Base-by-base conservation (phyloP, 352 stramenopile genomes). In the Phytophthora fragariaefolia region DNA sequence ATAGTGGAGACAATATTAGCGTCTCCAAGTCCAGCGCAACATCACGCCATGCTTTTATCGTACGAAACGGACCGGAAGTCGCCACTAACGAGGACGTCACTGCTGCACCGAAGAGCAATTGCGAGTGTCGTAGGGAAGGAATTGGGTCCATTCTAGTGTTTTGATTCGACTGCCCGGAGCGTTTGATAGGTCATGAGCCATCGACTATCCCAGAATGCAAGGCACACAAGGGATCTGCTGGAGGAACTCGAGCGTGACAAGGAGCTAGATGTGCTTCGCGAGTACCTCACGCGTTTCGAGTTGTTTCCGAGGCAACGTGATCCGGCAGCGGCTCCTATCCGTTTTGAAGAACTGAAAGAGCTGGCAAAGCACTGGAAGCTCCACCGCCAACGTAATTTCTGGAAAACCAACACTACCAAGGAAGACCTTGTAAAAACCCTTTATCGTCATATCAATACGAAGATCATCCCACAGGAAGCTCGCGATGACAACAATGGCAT, bases 291-390 rank as follows among this genome's bases (percentile, higher is more conserved):
- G n/a, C 74, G 85, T 0, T 91, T 95, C 30, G 72, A 91, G 34
- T 53, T 97, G 28, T 97, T 95, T 42, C 85, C 87, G 1, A 69
- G 82, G 7, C 80, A 91, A 50, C 85, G 86, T 10, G 89, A 96
- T 49, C 83, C 85, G 0, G 75, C 81, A 15, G 76, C 85, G 24
- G 88, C 88, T 2, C 83, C 83, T 9, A 97, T 97, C 56, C 90
- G 87, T 15, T 93, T 92, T n/a, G 90, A 97, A 63, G 89, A 97
- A 63, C 74, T 97, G n/a, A 96, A 96, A 61, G 91, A 97, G 56
- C 73, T 97, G 10, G 87, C 93, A 1, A 93, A 96, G 46, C 83
- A 95, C 64, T 97, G 89, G 87, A 97, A 97, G 57, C 71, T 97
- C 5, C 89, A 97, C 49, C 86, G 91, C 1, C 86, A 95, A 64